Evolutionary conservation across 495 filamentous ascomycete genomes (phyloP).

Genomic region (Penicillium bovifimosum): DNA sequence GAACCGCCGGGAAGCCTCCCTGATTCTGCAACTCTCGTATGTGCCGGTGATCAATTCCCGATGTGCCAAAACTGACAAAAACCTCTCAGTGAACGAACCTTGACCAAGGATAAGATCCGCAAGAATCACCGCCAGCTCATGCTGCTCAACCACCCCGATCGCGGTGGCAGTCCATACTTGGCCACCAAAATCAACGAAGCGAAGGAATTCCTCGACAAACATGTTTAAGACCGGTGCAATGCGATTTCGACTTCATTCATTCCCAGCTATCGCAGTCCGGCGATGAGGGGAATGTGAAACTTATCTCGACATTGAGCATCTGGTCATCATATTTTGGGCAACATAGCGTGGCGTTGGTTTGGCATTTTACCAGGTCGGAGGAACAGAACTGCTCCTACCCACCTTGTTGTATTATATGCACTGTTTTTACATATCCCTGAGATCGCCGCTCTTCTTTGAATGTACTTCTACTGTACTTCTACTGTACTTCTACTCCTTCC

Average conservation of each 20-base stretch:
- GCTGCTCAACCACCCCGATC: constrained; percentile 96
- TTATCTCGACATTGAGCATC: constrained; percentile 3
- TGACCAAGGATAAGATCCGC: constrained; percentile 87
- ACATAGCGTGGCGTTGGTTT: constrained; percentile 46
- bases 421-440: constrained; percentile 33
- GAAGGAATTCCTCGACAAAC: constrained; percentile 92
- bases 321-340: constrained; percentile 27
- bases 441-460: constrained; percentile 41
- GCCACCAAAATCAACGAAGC: constrained; percentile 98
- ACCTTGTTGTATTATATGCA: constrained; percentile 24
- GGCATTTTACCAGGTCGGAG: constrained; percentile 25
- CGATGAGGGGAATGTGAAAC: background rate
- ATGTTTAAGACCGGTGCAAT: constrained; percentile 15
- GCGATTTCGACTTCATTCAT: background rate
- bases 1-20: constrained; percentile 81
- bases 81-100: constrained; percentile 62
- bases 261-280: background rate
- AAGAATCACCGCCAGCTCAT: constrained; percentile 96
- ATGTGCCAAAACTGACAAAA: constrained; percentile 11
- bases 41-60: constrained; percentile 18
- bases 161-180: constrained; percentile 91
- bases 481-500: background rate
- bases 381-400: constrained; percentile 4
- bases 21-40: constrained; percentile 89
- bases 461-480: constrained; percentile 17